Conservation (phyloP, 1,284 basidiomycete genomes). For the Ceratorhiza oryzae-sativae region DNA sequence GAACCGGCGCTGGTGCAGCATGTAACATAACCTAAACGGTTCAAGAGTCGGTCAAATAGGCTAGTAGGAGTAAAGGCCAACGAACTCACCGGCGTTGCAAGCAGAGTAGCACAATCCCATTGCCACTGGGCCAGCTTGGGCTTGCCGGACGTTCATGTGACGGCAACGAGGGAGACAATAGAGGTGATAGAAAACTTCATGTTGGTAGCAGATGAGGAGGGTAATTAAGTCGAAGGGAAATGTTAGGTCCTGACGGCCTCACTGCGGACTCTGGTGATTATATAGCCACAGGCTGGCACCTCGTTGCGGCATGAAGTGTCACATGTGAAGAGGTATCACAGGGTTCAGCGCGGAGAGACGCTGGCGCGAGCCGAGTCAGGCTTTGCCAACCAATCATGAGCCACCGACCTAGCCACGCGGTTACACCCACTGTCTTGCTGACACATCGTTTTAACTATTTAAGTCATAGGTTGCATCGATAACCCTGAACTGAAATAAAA, state of each 20-base stretch:
- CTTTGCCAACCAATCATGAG: neutral
- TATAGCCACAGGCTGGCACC: neutral
- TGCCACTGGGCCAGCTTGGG: conserved; percentile 18
- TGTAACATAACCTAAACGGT: conserved; percentile 10
- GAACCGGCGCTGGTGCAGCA: conserved; percentile 16
- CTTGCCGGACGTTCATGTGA: conserved; percentile 10
- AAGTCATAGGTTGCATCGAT: neutral
- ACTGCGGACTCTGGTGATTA: neutral
- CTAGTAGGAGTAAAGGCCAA: neutral
- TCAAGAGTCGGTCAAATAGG: neutral
- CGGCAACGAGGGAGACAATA: neutral
- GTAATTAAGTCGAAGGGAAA: neutral
- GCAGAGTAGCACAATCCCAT: conserved; percentile 35
- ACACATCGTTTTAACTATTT: conserved; percentile 14
- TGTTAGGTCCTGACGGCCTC: neutral
- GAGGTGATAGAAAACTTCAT: conserved; percentile 34
- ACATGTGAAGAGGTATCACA: neutral
- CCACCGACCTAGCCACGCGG: conserved; percentile 3
- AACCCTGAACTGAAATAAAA: neutral
- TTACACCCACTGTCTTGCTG: neutral
- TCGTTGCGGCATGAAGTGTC: neutral
- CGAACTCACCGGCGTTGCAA: conserved; percentile 25
- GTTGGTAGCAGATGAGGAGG: neutral
- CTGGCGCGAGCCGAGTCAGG: neutral
- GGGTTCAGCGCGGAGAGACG: neutral